Conservation (phyloP, 176 grass and related monocot species). For the Carex kokanica region DNA sequence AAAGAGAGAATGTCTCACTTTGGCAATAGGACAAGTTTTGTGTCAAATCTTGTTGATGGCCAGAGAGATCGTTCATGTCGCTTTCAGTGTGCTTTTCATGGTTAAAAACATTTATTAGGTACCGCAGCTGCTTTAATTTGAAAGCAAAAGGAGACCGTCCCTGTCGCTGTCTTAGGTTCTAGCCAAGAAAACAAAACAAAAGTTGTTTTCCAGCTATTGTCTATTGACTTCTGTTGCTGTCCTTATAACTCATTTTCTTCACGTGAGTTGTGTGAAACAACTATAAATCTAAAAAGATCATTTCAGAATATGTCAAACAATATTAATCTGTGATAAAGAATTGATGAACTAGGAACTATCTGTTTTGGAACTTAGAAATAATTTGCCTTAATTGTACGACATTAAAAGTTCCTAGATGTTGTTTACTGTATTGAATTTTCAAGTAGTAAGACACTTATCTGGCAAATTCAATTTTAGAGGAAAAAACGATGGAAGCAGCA, state of each 20-base stretch:
- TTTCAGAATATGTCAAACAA: constrained; percentile 2
- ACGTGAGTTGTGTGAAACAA: constrained; percentile 2
- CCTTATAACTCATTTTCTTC: neutral
- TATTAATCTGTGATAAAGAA: neutral
- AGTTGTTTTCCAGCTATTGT: constrained; percentile 21
- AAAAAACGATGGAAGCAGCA: constrained; percentile 48
- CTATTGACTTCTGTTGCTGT: constrained; percentile 11
- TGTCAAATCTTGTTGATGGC: neutral
- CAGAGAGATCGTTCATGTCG: constrained; percentile 21
- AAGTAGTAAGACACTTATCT: neutral
- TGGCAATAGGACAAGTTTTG: constrained; percentile 4
- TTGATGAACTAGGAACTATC: neutral
- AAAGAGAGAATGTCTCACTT: neutral
- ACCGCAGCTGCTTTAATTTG: neutral
- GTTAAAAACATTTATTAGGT: constrained; percentile 18
- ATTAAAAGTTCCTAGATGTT: neutral
- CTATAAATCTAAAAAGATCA: neutral
- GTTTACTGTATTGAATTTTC: neutral
- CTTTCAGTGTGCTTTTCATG: neutral
- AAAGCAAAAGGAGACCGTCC: constrained; percentile 22
- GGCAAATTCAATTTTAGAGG: constrained; percentile 32
- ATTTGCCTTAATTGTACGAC: neutral
- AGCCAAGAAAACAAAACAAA: neutral
- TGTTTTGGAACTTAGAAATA: neutral
- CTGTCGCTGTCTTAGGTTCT: neutral